Evolutionary conservation across 78 protist species (phyloP).

Genomic region (Acrasis kona): DNA sequence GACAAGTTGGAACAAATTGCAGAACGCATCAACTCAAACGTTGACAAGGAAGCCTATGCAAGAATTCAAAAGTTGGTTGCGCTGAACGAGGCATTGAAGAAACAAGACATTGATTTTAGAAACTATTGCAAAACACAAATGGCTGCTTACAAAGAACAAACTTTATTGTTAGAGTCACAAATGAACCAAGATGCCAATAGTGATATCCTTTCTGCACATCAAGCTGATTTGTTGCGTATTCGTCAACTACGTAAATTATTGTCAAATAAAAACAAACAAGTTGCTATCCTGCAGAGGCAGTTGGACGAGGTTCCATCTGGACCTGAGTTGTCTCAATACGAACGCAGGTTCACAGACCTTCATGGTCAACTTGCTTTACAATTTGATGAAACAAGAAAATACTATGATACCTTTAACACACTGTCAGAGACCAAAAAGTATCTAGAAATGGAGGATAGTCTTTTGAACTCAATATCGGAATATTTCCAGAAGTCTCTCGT

Average conservation of each 20-base stretch:
- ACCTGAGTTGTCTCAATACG: conserved; percentile 86
- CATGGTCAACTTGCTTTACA: conserved; percentile 69
- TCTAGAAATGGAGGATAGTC: conserved; percentile 43
- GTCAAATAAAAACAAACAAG: conserved; percentile 15
- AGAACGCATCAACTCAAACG: background rate
- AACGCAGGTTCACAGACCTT: conserved; percentile 76
- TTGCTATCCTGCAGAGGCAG: conserved; percentile 45
- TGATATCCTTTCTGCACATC: too few species aligned
- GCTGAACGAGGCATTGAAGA: background rate
- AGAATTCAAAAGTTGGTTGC: background rate
- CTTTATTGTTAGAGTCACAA: too few species aligned
- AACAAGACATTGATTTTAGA: background rate
- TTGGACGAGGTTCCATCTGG: conserved; percentile 81
- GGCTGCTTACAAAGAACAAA: background rate
- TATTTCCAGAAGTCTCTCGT: background rate
- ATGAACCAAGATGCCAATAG: too few species aligned
- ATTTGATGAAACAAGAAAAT: conserved; percentile 68
- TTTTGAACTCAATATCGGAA: conserved; percentile 32
- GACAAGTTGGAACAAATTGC: background rate
- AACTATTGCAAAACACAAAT: background rate
- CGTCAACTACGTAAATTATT: background rate
- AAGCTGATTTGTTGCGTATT: too few species aligned
- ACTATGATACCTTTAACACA: conserved; percentile 66
- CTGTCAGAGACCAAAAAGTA: conserved; percentile 31
- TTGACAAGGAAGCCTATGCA: too few species aligned